These are phyloP conservation scores for Geotrichum fermentans DNA, from an alignment of 1,139 yeast genomes.

Conservation along the genomic window DNA sequence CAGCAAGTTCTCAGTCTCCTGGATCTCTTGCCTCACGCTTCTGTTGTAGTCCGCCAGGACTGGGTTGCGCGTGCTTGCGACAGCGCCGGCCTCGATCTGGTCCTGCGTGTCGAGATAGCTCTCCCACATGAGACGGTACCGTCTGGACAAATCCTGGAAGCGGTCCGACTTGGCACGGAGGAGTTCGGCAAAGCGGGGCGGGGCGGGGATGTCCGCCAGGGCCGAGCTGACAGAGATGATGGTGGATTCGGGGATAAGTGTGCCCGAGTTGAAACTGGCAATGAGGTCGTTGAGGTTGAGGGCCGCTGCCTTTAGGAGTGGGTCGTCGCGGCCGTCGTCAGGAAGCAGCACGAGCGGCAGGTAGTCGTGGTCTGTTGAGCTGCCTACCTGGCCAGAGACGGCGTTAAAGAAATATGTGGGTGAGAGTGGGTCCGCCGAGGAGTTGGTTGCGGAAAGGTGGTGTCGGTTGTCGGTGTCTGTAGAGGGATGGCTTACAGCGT, in stretches of 20 bases:
- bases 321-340: conserved; percentile 27
- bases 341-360: conserved; percentile 31
- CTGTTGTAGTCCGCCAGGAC: conserved; percentile 14
- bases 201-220: conserved; percentile 21
- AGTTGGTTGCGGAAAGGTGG: conserved; percentile 1
- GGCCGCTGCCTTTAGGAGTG: conserved; percentile 25
- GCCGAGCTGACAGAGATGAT: conserved; percentile 24
- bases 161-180: conserved; percentile 24
- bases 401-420: conserved; percentile 31
- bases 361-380: conserved; percentile 25
- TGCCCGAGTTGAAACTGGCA: conserved; percentile 27
- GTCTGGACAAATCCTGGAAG: conserved; percentile 21
- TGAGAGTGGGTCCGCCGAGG: conserved; percentile 28
- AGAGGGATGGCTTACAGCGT: neutral
- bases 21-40: conserved; percentile 14
- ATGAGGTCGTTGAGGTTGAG: conserved; percentile 32
- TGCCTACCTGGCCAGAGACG: conserved; percentile 30
- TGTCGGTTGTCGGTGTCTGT: conserved; percentile 6
- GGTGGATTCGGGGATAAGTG: conserved; percentile 27
- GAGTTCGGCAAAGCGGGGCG: conserved; percentile 23
- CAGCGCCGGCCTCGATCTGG: neutral
- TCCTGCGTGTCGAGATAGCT: conserved; percentile 14
- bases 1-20: conserved; percentile 17
- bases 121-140: conserved; percentile 18
- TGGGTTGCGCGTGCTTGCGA: conserved; percentile 3